Evolutionary conservation across 805 yeast species (phyloP).

Genomic region (Blastobotrys mokoenaii): DNA sequence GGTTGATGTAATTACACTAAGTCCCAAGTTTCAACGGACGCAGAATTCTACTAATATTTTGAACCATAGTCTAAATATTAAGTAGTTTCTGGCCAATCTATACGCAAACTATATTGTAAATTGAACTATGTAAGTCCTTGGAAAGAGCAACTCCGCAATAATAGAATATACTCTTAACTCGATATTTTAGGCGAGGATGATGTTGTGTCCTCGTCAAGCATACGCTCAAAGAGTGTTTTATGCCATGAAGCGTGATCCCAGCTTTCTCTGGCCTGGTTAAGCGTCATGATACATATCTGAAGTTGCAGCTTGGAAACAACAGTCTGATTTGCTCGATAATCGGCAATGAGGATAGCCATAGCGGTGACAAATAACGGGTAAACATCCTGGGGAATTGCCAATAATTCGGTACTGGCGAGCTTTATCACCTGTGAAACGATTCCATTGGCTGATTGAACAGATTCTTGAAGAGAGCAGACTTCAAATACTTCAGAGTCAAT

Average conservation of each 20-base stretch:
- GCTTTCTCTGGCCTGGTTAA: constrained; percentile 9
- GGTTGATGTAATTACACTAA: too few relatives aligned
- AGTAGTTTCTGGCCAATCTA: too few relatives aligned
- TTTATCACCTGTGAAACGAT: constrained; percentile 3
- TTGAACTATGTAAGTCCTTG: too few relatives aligned
- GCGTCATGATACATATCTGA: constrained; percentile 10
- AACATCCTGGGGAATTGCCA: constrained; percentile 9
- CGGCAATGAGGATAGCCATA: constrained; percentile 7
- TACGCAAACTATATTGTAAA: too few relatives aligned
- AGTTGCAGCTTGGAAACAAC: constrained; percentile 4
- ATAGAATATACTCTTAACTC: too few relatives aligned
- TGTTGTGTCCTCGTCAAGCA: not conserved
- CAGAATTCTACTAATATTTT: too few relatives aligned
- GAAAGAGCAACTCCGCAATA: too few relatives aligned
- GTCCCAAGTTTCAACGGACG: too few relatives aligned
- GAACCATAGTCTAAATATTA: too few relatives aligned
- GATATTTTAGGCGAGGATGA: too few relatives aligned
- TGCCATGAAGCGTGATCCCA: constrained; percentile 15
- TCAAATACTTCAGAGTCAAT: constrained; percentile 5
- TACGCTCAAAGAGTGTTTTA: constrained; percentile 3
- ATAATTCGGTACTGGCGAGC: constrained; percentile 1
- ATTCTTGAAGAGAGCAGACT: constrained; percentile 7
- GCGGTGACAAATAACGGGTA: constrained; percentile 8
- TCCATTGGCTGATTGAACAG: constrained; percentile 8
- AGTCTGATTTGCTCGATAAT: not conserved